Base-by-base conservation (phyloP, 352 stramenopile species). In the Globisporangium echinulatum region DNA sequence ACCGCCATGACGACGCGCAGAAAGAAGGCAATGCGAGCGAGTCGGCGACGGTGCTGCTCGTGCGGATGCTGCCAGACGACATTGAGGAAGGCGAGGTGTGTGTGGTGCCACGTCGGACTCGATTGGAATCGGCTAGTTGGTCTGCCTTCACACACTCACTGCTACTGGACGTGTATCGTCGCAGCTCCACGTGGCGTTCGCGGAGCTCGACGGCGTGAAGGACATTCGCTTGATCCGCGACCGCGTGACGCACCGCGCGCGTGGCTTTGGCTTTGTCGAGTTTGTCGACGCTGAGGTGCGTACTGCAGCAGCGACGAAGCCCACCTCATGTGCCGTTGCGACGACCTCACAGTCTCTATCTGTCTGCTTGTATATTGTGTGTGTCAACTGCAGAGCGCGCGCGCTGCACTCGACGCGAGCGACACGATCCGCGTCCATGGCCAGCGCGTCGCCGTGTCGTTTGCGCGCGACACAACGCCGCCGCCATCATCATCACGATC, bases 241-340 rank as follows among this genome's bases (percentile, higher is more conserved):
- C 47, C 83, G 85, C 6, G 59, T 49, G 13, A 90, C 83, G 13
- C 84, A 81, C 46, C 47, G 70, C 19, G 89, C 83, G 14, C 74
- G 83, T 42, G 82, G 85, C 13, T 93, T 94, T 61, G 83, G 71
- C 0, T 94, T 94, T 46, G 66, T 93, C 19, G 85, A 94, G 59
- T 93, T 93, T 58, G 65, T 63, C 11, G 70, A 87, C 57, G 53
- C 81, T 0, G 73, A 90, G 68, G 85, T 92, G 74, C 19, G 70
- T 51, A 11, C 37, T 55, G 51, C 33, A 38, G 5, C 33, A 25
- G 25, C 54, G 8, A 42, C 11, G 42, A 14, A 46, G 42, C 4
- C 42, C 2, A 14, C 5, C 42, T 11, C 47, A 33, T 33, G 25
- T 33, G 15, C 48, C 37, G 13, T 38, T 19, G 7, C 8, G 7